Conservation (phyloP, 1,284 basidiomycete genomes). For the Erythrobasidium hasegawianum region DNA sequence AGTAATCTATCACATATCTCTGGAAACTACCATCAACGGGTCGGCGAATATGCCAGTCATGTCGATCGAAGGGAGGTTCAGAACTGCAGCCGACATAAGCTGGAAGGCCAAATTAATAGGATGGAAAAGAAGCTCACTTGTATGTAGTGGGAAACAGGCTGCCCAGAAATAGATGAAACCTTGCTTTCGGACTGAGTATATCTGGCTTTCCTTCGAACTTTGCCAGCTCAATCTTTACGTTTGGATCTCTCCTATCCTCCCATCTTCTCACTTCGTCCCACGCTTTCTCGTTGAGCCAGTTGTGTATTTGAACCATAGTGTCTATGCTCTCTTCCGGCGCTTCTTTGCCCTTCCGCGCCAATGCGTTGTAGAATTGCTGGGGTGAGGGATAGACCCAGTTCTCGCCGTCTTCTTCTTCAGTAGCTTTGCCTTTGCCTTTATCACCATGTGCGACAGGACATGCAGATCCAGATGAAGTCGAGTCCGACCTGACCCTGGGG, state of each 20-base stretch:
- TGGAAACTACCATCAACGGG: slow-evolving; percentile 60
- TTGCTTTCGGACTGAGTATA: slow-evolving; percentile 73
- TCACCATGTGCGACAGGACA: slow-evolving; percentile 46
- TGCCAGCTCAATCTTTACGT: slow-evolving; percentile 63
- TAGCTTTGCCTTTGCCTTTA: slow-evolving; percentile 30
- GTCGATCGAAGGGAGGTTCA: slow-evolving; percentile 94
- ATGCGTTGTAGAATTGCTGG: slow-evolving; percentile 97
- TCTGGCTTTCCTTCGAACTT: slow-evolving; percentile 88
- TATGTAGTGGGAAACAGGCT: slow-evolving; percentile 83
- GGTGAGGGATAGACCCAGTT: slow-evolving; percentile 96
- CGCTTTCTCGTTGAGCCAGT: slow-evolving; percentile 93
- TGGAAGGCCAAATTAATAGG: not conserved
- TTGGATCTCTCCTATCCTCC: slow-evolving; percentile 66
- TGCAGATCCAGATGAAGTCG: slow-evolving; percentile 42
- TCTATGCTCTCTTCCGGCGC: slow-evolving; percentile 95
- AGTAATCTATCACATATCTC: slow-evolving; percentile 95
- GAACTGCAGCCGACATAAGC: slow-evolving; percentile 54
- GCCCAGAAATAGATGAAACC: slow-evolving; percentile 76
- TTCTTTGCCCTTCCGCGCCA: slow-evolving; percentile 95
- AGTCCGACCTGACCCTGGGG: slow-evolving; percentile 60
- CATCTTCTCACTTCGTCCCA: slow-evolving; percentile 94
- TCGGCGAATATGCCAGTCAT: slow-evolving; percentile 92
- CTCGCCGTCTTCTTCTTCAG: slow-evolving; percentile 25
- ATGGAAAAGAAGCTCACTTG: slow-evolving; percentile 59
- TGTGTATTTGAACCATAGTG: slow-evolving; percentile 97